Evolutionary conservation across 1,139 yeast genomes (phyloP).

Genomic region (Taiozyma sp.): DNA sequence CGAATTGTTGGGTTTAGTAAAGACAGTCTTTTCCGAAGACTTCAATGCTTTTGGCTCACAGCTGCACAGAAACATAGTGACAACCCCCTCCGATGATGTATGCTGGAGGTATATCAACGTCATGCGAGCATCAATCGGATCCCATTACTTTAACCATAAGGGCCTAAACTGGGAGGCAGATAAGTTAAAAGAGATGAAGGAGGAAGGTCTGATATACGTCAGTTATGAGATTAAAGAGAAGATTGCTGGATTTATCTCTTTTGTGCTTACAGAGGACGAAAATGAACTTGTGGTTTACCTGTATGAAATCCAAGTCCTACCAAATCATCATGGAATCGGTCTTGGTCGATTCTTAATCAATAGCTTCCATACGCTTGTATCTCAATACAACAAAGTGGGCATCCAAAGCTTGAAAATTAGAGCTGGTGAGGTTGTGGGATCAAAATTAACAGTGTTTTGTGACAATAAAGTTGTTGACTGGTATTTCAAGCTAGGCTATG

Average conservation of each 20-base stretch:
- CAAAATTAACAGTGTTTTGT: constrained; percentile 47
- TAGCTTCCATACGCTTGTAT: constrained; percentile 4
- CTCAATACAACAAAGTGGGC: constrained; percentile 1
- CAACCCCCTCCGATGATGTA: not conserved
- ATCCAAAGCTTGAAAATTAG: not conserved
- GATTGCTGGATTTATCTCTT: constrained; percentile 38
- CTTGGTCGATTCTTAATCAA: constrained; percentile 5
- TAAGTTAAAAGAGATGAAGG: constrained; percentile 42
- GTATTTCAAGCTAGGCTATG: constrained; percentile 40
- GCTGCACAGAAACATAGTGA: not conserved
- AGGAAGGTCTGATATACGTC: constrained; percentile 40
- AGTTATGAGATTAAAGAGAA: constrained; percentile 20
- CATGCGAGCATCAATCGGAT: constrained; percentile 5
- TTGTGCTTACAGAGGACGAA: constrained; percentile 34
- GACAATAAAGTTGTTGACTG: constrained; percentile 43
- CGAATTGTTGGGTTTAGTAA: not conserved
- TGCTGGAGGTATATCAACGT: not conserved
- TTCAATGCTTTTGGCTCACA: not conserved
- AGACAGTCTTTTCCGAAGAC: not conserved
- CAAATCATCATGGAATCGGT: constrained; percentile 14
- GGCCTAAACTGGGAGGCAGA: constrained; percentile 43
- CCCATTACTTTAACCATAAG: constrained; percentile 23
- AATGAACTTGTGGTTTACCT: constrained; percentile 37
- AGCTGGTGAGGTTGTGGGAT: constrained; percentile 13
- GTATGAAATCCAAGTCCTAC: constrained; percentile 47